phyloP scores from a whole-genome alignment of 2,329 filamentous ascomycete species.

The Alternaria panax region DNA sequence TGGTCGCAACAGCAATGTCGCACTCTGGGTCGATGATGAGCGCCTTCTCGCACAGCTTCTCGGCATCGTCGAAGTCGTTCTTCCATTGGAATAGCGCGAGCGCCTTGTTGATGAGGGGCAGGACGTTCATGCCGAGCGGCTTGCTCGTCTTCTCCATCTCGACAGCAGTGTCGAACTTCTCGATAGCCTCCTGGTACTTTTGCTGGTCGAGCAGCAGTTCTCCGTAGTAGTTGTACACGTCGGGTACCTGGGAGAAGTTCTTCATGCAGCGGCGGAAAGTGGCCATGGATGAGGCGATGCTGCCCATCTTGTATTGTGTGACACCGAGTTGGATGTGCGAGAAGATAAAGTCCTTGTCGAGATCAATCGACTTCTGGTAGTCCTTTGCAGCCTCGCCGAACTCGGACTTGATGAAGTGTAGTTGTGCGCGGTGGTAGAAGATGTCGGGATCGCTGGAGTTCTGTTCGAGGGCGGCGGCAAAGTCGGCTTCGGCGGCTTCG shows the following conservation, averaged over 20 bases:
- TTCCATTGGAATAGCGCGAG: constrained; percentile 98
- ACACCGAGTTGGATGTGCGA: constrained; percentile 99
- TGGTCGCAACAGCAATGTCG: constrained; percentile 97
- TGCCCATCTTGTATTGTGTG: constrained; percentile 99
- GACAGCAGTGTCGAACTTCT: constrained; percentile 98
- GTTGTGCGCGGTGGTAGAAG: constrained; percentile 97
- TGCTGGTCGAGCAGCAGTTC: constrained; percentile 96
- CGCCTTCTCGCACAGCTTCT: constrained; percentile 96
- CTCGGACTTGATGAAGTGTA: constrained; percentile 96
- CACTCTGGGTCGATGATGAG: constrained; percentile 98
- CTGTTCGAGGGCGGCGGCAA: constrained; percentile 82
- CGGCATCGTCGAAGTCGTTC: constrained; percentile 91
- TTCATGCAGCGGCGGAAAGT: constrained; percentile 98
- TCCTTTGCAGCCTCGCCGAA: constrained; percentile 94
- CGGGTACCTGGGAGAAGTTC: constrained; percentile 95
- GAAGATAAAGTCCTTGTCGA: constrained; percentile 97
- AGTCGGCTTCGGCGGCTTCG: constrained; percentile 86
- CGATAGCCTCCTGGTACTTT: constrained; percentile 92
- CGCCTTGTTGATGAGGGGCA: constrained; percentile 98
- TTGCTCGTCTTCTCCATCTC: constrained; percentile 97
- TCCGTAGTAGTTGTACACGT: constrained; percentile 99
- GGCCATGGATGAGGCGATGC: constrained; percentile 95
- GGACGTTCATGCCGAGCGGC: constrained; percentile 94
- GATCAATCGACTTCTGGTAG: constrained; percentile 98
- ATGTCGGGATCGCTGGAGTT: constrained; percentile 93